phyloP scores from a whole-genome alignment of 2,329 filamentous ascomycete genomes.

The Rosellinia necatrix region DNA sequence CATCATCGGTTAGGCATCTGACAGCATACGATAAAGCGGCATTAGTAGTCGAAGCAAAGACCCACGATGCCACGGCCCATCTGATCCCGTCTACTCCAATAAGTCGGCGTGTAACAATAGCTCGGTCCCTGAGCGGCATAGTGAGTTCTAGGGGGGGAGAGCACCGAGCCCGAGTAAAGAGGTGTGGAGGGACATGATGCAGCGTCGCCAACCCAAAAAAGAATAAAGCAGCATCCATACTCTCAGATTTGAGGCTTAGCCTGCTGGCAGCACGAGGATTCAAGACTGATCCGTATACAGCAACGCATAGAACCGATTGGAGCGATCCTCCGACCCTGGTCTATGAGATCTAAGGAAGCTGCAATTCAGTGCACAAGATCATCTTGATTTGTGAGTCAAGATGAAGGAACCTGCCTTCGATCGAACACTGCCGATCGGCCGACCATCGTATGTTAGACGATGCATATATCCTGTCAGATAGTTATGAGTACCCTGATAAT shows the following conservation, averaged over 20 bases:
- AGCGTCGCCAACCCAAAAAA: slow-evolving; percentile 36
- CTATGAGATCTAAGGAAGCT: too few relatives aligned
- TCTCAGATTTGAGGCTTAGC: slow-evolving; percentile 29
- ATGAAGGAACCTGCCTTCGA: too few relatives aligned
- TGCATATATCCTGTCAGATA: too few relatives aligned
- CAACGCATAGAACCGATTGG: too few relatives aligned
- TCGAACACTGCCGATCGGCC: too few relatives aligned
- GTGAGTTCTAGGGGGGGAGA: background rate
- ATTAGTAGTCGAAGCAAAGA: slow-evolving; percentile 9
- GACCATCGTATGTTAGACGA: too few relatives aligned
- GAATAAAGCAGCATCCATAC: slow-evolving; percentile 37
- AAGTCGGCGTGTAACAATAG: background rate
- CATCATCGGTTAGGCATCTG: slow-evolving; percentile 20
- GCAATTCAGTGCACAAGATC: too few relatives aligned
- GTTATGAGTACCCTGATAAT: too few relatives aligned
- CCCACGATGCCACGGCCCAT: slow-evolving; percentile 1
- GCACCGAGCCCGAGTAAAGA: slow-evolving; percentile 28
- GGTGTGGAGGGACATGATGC: slow-evolving; percentile 37
- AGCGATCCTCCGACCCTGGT: too few relatives aligned
- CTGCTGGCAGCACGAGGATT: slow-evolving; percentile 24
- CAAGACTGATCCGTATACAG: slow-evolving; percentile 8
- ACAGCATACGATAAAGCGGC: slow-evolving; percentile 33
- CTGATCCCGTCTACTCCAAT: background rate
- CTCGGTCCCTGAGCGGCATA: background rate
- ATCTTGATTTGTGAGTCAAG: too few relatives aligned